Percentiles rank a stretch among this genome's conserved stretches.
These are phyloP conservation scores for Gynochthodes officinalis DNA, from an alignment of 257 asterid genomes.

Conservation along the genomic window DNA sequence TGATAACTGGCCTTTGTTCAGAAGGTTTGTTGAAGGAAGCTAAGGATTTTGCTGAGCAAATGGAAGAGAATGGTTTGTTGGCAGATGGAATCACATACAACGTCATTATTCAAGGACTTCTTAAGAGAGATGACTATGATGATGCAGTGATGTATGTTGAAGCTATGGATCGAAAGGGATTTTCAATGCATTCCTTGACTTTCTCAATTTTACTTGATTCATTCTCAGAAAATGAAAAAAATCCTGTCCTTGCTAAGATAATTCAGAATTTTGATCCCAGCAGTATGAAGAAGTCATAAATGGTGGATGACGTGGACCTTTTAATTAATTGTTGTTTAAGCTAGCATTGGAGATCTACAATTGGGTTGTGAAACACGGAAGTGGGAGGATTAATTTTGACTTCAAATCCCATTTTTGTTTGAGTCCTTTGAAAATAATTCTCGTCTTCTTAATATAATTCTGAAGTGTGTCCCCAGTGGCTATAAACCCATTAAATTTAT, in stretches of 20 bases:
- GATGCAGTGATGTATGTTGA: constrained; percentile 5
- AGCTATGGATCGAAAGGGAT: constrained; percentile 16
- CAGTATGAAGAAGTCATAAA: neutral
- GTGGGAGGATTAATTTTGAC: neutral
- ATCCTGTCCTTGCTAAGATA: neutral
- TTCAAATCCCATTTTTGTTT: constrained; percentile 1
- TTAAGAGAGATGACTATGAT: constrained; percentile 3
- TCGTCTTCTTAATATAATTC: neutral
- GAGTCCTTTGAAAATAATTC: neutral
- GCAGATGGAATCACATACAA: constrained; percentile 10
- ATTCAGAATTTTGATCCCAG: neutral
- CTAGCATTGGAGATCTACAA: neutral
- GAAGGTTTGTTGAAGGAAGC: constrained; percentile 28
- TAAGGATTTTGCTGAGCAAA: neutral
- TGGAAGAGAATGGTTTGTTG: constrained; percentile 2
- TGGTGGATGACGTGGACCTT: neutral
- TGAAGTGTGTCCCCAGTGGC: neutral
- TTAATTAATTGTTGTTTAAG: neutral
- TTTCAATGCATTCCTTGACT: constrained; percentile 12
- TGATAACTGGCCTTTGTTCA: constrained; percentile 13
- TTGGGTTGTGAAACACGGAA: neutral
- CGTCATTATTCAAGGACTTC: constrained; percentile 15
- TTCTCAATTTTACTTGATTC: neutral
- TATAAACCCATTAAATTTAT: neutral
- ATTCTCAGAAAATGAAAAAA: neutral